These are phyloP conservation scores for Penicillium verhagenii DNA, from an alignment of 495 filamentous ascomycete species.

Conservation along the genomic window DNA sequence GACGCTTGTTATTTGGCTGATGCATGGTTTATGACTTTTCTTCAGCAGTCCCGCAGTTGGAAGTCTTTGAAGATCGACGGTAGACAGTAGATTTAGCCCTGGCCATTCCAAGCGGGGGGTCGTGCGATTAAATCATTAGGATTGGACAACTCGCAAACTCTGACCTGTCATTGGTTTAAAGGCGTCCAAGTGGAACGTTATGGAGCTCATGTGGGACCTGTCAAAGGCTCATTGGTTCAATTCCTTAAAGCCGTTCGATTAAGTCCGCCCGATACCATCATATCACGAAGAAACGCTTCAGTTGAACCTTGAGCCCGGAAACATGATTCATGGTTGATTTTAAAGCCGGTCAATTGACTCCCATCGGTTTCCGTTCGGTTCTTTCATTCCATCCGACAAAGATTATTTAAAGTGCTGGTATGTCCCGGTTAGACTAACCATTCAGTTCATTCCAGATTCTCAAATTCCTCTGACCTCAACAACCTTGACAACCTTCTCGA, in stretches of 20 bases:
- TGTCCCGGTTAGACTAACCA: background rate
- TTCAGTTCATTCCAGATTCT: background rate
- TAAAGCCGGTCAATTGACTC: background rate
- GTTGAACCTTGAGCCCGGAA: background rate
- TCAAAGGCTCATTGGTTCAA: background rate
- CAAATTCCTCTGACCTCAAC: background rate
- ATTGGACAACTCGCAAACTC: slow-evolving; percentile 14
- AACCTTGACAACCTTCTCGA: background rate
- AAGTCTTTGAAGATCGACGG: background rate
- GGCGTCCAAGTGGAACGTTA: background rate
- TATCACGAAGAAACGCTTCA: background rate
- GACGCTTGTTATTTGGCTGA: background rate
- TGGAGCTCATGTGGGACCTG: background rate
- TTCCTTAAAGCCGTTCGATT: background rate
- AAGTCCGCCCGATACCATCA: slow-evolving; percentile 1
- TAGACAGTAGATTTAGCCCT: background rate
- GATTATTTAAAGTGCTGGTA: slow-evolving; percentile 7
- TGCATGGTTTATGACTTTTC: background rate
- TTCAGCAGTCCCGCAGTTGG: no score
- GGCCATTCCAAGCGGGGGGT: background rate
- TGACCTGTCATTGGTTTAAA: slow-evolving; percentile 1
- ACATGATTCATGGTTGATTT: background rate
- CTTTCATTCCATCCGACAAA: slow-evolving; percentile 5
- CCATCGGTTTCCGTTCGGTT: background rate
- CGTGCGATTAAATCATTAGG: background rate